Evolutionary conservation across 1,139 yeast species (phyloP), one percentile per base, ranked within the genome.

Genomic region (Candida freyschussii): DNA sequence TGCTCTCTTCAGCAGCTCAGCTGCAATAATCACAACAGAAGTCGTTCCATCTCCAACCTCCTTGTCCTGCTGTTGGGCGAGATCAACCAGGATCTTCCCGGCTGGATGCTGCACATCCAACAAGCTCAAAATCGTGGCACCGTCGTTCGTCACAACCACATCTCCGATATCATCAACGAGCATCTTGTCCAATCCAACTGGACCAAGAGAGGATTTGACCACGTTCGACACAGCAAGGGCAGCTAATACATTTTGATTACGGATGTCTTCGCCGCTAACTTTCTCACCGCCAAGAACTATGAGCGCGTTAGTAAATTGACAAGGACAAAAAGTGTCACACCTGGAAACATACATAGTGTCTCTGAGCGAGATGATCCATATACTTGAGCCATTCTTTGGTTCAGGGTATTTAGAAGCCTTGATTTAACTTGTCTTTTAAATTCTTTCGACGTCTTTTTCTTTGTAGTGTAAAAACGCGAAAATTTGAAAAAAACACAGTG

Each of bases 41-140:
- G 95, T 83, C 29, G 95, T 84, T 50, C 99, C 99, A 57, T 93
- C 99, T 38, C 99, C 99, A 38, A 93, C 96, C 63, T 93, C 98
- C 55, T 96, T 77, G 59, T 93, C 99, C 65, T 93, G 99, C 59
- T 93, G 98, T 59, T 91, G 96, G 4, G 98, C 99, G 55, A 93
- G 72, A 56, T 93, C 98, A 30, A 93, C 98, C 43, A 93, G 69
- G 48, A 93, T 91, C 63, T 86, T 87, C 15, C 98, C 98, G 0
- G 98, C 98, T 21, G 99, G 99, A 59, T 93, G 99, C 62, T 93
- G 96, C 34, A 93, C 97, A 57, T 93, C 98, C 45, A 93, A 69
- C 40, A 93, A 65, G 9, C 91, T 73, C 45, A 93, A 69, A 47
- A 93, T 93, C 7, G 98, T 93, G 36, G 99, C 98, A 44, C 99